A percentile compares a stretch with the other conserved stretches of the same genome.
These are phyloP conservation scores for Exophiala mesophila DNA, from an alignment of 2,329 filamentous ascomycete species.

Conservation along the genomic window DNA sequence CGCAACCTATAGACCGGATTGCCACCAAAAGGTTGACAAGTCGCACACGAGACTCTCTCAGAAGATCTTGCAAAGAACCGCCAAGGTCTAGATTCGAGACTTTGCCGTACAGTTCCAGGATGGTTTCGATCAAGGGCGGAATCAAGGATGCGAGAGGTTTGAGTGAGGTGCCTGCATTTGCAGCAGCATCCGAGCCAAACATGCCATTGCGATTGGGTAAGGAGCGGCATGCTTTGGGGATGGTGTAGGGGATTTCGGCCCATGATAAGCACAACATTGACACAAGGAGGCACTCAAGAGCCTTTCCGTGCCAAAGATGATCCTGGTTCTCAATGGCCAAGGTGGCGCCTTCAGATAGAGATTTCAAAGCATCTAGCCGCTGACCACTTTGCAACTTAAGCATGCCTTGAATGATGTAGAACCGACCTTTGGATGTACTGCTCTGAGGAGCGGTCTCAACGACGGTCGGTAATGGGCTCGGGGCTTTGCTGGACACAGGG, in stretches of 20 bases:
- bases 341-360: constrained; percentile 73
- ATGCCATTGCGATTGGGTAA: constrained; percentile 16
- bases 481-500: constrained; percentile 8
- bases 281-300: constrained; percentile 78
- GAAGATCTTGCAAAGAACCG: constrained; percentile 18
- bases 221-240: constrained; percentile 19
- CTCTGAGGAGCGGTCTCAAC: constrained; percentile 11
- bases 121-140: constrained; percentile 19
- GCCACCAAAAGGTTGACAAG: constrained; percentile 18
- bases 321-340: constrained; percentile 77
- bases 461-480: constrained; percentile 5
- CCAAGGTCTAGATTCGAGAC: constrained; percentile 21
- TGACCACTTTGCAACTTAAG: constrained; percentile 69
- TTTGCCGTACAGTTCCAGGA: constrained; percentile 18
- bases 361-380: constrained; percentile 81
- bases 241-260: constrained; percentile 69
- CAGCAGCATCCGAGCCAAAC: constrained; percentile 9
- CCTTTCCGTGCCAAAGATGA: constrained; percentile 96
- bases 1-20: constrained; percentile 12
- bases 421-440: constrained; percentile 20
- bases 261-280: constrained; percentile 80
- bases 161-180: constrained; percentile 9
- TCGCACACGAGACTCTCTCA: constrained; percentile 18
- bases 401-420: constrained; percentile 22
- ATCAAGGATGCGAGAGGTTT: constrained; percentile 17